These are phyloP conservation scores for Xanthoconium separans DNA, from an alignment of 1,284 basidiomycete species.

Conservation along the genomic window DNA sequence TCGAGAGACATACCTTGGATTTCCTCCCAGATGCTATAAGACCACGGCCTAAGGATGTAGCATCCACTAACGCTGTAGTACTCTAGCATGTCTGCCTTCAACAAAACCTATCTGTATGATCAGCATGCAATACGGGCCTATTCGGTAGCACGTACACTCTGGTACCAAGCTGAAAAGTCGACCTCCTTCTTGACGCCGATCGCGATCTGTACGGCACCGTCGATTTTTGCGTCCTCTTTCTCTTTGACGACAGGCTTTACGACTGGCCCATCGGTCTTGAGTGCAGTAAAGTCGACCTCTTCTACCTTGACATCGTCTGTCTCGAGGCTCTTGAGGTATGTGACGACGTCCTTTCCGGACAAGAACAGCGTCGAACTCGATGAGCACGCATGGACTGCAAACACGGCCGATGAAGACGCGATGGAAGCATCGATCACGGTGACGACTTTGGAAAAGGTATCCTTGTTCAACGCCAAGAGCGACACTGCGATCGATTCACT, in stretches of 20 bases:
- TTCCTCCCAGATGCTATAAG: slow-evolving; percentile 94
- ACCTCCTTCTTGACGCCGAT: slow-evolving; percentile 94
- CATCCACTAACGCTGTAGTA: slow-evolving; percentile 99
- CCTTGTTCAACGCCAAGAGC: slow-evolving; percentile 67
- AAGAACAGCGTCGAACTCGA: slow-evolving; percentile 74
- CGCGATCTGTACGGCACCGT: slow-evolving; percentile 88
- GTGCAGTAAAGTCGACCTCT: slow-evolving; percentile 70
- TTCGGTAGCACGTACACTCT: slow-evolving; percentile 59
- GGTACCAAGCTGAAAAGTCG: slow-evolving; percentile 94
- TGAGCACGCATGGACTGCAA: slow-evolving; percentile 77
- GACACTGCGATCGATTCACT: slow-evolving; percentile 55
- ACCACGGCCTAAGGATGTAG: slow-evolving; percentile 98
- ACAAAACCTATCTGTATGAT: slow-evolving; percentile 66
- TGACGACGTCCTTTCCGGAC: slow-evolving; percentile 69
- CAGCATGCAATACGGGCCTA: neutral
- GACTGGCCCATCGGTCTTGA: slow-evolving; percentile 51
- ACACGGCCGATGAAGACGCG: slow-evolving; percentile 56
- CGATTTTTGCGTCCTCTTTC: slow-evolving; percentile 78
- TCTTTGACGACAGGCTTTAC: slow-evolving; percentile 51
- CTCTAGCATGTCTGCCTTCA: slow-evolving; percentile 99
- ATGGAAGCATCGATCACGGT: slow-evolving; percentile 81
- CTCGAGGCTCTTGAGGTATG: slow-evolving; percentile 73
- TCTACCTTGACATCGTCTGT: slow-evolving; percentile 60
- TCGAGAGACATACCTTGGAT: slow-evolving; percentile 82
- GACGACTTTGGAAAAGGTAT: slow-evolving; percentile 74